A percentile compares a stretch with the other conserved stretches of the same genome.
Evolutionary conservation across 371 early-diverging fungal genomes (phyloP).

Genomic region (Circinella minor): DNA sequence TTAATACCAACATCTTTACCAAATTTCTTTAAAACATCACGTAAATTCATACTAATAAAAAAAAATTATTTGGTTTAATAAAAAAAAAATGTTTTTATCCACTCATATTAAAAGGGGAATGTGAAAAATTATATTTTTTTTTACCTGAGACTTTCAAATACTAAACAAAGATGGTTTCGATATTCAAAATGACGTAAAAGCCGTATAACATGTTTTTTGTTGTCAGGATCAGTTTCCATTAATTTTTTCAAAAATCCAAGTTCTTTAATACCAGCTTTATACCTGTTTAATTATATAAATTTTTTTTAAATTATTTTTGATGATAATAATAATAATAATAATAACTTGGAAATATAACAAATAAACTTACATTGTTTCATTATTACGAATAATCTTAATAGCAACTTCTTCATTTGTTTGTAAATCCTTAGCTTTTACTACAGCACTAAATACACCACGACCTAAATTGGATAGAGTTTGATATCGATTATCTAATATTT

Average conservation of each 20-base stretch:
- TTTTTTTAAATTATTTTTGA: neutral
- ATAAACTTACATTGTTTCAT: slow-evolving; percentile 84
- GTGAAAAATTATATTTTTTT: neutral
- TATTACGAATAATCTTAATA: slow-evolving; percentile 94
- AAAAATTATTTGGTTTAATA: neutral
- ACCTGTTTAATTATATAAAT: slow-evolving; percentile 48
- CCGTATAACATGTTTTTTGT: slow-evolving; percentile 87
- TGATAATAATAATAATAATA: neutral
- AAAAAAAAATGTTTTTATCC: too few species aligned
- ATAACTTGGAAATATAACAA: too few species aligned
- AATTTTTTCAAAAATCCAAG: slow-evolving; percentile 84
- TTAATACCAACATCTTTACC: slow-evolving; percentile 92
- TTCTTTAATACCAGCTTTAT: slow-evolving; percentile 93
- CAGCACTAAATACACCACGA: slow-evolving; percentile 94
- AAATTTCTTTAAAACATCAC: slow-evolving; percentile 92
- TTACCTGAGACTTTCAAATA: slow-evolving; percentile 89
- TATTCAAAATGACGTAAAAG: slow-evolving; percentile 88
- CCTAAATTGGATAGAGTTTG: slow-evolving; percentile 85
- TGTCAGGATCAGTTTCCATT: slow-evolving; percentile 81
- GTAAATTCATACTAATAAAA: slow-evolving; percentile 79
- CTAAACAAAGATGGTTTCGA: slow-evolving; percentile 89
- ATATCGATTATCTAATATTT: slow-evolving; percentile 86
- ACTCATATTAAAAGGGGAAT: too few species aligned
- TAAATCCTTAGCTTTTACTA: slow-evolving; percentile 85
- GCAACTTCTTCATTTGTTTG: slow-evolving; percentile 84